Evolutionary conservation across 2,329 filamentous ascomycete species (phyloP).

Genomic region (Botrytis pseudocinerea): DNA sequence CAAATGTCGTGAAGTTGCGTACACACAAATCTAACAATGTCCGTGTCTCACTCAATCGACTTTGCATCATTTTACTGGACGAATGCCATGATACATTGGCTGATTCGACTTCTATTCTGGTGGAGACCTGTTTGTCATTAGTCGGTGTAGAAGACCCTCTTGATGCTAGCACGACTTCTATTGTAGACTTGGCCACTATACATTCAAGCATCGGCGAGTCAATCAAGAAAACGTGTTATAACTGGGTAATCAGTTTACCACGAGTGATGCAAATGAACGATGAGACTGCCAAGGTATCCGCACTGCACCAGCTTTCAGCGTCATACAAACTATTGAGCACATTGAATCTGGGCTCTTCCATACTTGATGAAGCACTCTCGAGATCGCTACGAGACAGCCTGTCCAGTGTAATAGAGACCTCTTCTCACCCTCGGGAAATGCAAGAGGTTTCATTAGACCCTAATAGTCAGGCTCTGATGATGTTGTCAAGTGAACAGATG

Average conservation of each 20-base stretch:
- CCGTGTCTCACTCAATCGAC: constrained; percentile 61
- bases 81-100: constrained; percentile 73
- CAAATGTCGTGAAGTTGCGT: constrained; percentile 73
- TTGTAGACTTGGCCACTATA: constrained; percentile 63
- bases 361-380: constrained; percentile 67
- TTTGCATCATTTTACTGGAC: constrained; percentile 76
- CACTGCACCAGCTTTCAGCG: constrained; percentile 74
- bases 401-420: constrained; percentile 40
- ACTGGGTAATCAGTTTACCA: constrained; percentile 79
- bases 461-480: constrained; percentile 38
- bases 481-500: constrained; percentile 31
- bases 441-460: constrained; percentile 38
- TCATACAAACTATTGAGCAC: constrained; percentile 66
- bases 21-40: constrained; percentile 70
- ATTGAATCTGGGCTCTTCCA: constrained; percentile 63
- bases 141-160: constrained; percentile 48
- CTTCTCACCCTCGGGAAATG: constrained; percentile 26
- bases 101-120: constrained; percentile 68
- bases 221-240: constrained; percentile 71
- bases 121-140: constrained; percentile 79
- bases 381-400: constrained; percentile 75
- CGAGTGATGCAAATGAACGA: constrained; percentile 82
- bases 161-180: constrained; percentile 45
- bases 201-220: constrained; percentile 63
- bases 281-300: constrained; percentile 70